Evolutionary conservation across 768 basidiomycete species (phyloP), one percentile per base, ranked within the genome.

Genomic region (Naganishia onofrii): DNA sequence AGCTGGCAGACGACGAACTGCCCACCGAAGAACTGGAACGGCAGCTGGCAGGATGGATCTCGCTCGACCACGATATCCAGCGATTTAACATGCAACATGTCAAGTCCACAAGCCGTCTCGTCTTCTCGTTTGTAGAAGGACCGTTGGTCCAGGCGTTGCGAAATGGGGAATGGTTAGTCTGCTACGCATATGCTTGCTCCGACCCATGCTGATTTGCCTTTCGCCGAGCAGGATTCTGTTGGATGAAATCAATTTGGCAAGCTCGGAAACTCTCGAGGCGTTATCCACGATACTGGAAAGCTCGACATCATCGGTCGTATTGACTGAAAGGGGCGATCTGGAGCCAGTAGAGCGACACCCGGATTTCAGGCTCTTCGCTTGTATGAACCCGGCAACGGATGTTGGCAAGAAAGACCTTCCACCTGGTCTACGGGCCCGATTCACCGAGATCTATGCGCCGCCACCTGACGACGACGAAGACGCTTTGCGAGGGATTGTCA

Each of bases 341-440:
- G 91, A 93, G 74, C 90, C 91, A 1, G 85, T 98, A 32, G 88
- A 89, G 58, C 89, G 96, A 0, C 96, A 99, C 79, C 88, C 92
- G 21, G 89, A 95, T 75, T 99, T 99, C 83, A 90, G 95, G 23
- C 84, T 98, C 5, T 98, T 98, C 76, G 93, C 93, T 4, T 99
- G 96, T 79, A 99, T 99, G 96, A 99, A 99, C 77, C 96, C 96
- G 5, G 96, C 96, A 0, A 99, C 94, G 3, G 96, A 99, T 75
- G 90, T 97, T 17, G 96, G 96, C 38, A 99, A 98, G 84, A 96
- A 93, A 76, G 95, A 98, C 76, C 88, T 99, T 0, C 92, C 93
- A 21, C 89, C 91, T 5, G 89, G 89, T 75, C 90, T 98, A 58
- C 88, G 94, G 42, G 87, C 89, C 12, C 88, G 90, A 34, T 98